Base-by-base conservation (phyloP, 1,139 yeast genomes). In the Lodderomyces theae region DNA sequence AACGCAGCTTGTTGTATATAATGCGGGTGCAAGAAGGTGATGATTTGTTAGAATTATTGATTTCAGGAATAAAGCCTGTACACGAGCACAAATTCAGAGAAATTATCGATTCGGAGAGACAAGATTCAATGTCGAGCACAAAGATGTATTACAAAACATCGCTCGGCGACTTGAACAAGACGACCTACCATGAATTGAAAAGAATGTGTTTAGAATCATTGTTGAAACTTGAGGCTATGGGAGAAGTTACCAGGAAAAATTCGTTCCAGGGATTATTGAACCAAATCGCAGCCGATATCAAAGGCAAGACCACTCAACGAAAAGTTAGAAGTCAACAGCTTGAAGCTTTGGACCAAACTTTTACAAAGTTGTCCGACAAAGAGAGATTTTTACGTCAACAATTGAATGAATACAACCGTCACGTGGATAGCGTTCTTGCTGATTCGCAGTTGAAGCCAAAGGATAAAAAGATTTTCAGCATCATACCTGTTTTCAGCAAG, bases 201-300 rank as follows among this genome's bases (percentile, higher is more conserved):
- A 82, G 79, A 47, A 67, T 78, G 54, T 84, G 96, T 0, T 64
- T 94, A 38, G 92, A 86, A 51, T 77, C 83, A 39, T 73, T 92
- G 3, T 68, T 89, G 41, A 87, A 88, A 51, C 67, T 92, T 40
- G 97, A 90, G 57, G 60, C 75, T 1, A 65, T 79, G 58, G 92
- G 90, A 2, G 66, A 74, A 38, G 73, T 89, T 10, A 68, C 84
- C 2, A 73, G 95, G 43, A 67, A 72, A 16, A 80, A 87, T 56
- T 80, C 86, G 24, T 88, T 83, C 59, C 98, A 92, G 57, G 82
- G 77, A 18, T 60, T 92, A 19, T 64, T 92, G 44, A 89, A 89
- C 56, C 88, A 86, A 47, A 84, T 92, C 46, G 96, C 96, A 0
- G 65, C 76, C 40, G 97, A 94, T 50, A 88, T 92, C 51, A 81